Base-by-base conservation (phyloP, 345 rosid species). In the Viola odorata region DNA sequence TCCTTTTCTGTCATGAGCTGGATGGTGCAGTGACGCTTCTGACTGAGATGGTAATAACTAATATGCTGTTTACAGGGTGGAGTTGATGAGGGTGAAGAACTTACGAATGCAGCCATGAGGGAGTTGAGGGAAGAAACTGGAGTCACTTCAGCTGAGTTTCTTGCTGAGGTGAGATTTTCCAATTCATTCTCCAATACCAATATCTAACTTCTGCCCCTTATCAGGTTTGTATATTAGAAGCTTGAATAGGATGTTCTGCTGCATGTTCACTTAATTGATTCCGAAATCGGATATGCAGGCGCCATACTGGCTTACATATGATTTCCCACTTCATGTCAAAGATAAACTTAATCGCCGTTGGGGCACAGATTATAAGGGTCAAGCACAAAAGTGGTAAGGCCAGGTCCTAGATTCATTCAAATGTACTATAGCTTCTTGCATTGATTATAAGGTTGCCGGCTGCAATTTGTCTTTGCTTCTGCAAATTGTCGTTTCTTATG, bases 91-190 rank as follows among this genome's bases (percentile, higher is more conserved):
- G 77, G 73, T 61, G 99, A 94, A 81, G 99, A 94, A 76, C 95
- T 92, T 39, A 85, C 73, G 72, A 70, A 16, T 72, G 99, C 99
- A 1, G 99, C 86, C 23, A 61, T 82, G 65, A 80, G 99, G 69
- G 97, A 90, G 80, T 76, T 94, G 67, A 90, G 80, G 76, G 99
- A 94, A 81, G 99, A 94, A 73, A 90, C 99, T 0, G 99, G 97
- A n/a, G 83, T 94, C 53, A 77, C 78, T 68, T 94, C 99, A 0
- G 95, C 95, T 37, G 86, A 88, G 66, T 71, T 85, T 47, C 23
- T 90, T 13, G 82, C 99, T 3, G 99, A 94, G 97, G 99, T 85
- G 2, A 17, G 61, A 10, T 66, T 48, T 55, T 15, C 15, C 17
- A 55, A 53, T 69, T 13, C 44, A 41, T 60, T 13, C 3, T 4